Evolutionary conservation across 1,284 basidiomycete species (phyloP).

Genomic region (Hemileia vastatrix): DNA sequence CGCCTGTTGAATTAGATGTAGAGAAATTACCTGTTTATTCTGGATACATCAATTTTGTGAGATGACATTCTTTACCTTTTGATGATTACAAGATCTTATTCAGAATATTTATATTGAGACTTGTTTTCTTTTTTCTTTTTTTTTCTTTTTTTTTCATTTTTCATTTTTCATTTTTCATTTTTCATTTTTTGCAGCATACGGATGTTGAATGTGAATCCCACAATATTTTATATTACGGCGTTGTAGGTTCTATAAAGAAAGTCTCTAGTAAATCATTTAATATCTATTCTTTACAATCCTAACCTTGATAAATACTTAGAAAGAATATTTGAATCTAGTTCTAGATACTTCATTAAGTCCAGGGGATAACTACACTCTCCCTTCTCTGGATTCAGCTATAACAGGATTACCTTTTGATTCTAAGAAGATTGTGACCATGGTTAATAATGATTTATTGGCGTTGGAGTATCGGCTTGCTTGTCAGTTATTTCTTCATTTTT

Average conservation of each 20-base stretch:
- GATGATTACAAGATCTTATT: neutral
- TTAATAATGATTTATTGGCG: slow-evolving; percentile 8
- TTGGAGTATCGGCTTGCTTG: slow-evolving; percentile 21
- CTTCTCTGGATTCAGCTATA: slow-evolving; percentile 19
- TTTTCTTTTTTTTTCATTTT: neutral
- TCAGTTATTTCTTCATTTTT: slow-evolving; percentile 4
- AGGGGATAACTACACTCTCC: slow-evolving; percentile 17
- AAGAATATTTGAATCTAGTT: neutral
- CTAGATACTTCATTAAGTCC: slow-evolving; percentile 18
- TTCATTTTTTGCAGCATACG: neutral
- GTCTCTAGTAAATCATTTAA: neutral
- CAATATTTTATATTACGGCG: slow-evolving; percentile 19
- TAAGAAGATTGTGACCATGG: slow-evolving; percentile 11
- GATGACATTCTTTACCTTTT: neutral
- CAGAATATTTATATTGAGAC: neutral
- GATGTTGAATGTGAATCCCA: slow-evolving; percentile 18
- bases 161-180: neutral
- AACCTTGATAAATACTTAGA: neutral
- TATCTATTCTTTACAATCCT: neutral
- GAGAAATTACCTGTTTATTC: slow-evolving; percentile 16
- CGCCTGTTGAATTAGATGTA: slow-evolving; percentile 4
- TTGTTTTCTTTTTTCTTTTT: neutral
- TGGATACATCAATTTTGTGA: slow-evolving; percentile 12
- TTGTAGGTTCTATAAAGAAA: neutral
- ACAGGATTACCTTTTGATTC: slow-evolving; percentile 14